These are phyloP conservation scores for Chlorella sp. DNA, from an alignment of 139 green algal genomes.

Conservation along the genomic window DNA sequence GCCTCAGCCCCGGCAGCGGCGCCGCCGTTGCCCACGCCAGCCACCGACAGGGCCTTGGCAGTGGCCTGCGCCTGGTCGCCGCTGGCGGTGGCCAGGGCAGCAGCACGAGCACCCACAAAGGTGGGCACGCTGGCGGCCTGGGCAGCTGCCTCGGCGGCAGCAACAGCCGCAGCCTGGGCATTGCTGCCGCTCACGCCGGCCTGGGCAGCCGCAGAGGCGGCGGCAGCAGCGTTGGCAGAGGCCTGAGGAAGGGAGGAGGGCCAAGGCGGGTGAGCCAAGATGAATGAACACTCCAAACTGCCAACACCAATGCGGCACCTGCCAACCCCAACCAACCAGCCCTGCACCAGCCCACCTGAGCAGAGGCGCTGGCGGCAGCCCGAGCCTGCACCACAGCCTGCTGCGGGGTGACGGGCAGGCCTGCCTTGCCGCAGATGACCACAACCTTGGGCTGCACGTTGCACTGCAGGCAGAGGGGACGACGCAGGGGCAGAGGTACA, in stretches of 20 bases:
- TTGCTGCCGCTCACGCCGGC: neutral
- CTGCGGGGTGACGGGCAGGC: neutral
- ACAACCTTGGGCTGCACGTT: constrained; percentile 10
- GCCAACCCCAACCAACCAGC: no score
- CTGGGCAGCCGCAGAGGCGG: neutral
- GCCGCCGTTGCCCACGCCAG: neutral
- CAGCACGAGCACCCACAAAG: neutral
- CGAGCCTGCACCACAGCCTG: neutral
- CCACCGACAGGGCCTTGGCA: neutral
- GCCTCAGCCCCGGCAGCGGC: neutral
- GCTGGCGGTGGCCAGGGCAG: neutral
- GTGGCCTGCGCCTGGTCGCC: neutral
- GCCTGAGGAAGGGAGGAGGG: neutral
- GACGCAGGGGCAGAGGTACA: neutral
- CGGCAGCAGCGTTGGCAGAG: neutral
- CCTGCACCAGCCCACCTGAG: neutral
- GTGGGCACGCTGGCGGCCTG: neutral
- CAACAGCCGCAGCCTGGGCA: neutral
- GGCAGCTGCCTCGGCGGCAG: neutral
- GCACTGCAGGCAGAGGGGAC: neutral
- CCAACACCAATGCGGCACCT: no score
- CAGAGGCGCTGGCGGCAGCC: neutral
- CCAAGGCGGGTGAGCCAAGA: no score
- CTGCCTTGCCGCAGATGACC: constrained; percentile 1
- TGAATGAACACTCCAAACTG: no score